A percentile compares a stretch with the other conserved stretches of the same genome.
Conservation (phyloP, 495 filamentous ascomycete genomes). For the Hyphodiscus hymeniophilus region DNA sequence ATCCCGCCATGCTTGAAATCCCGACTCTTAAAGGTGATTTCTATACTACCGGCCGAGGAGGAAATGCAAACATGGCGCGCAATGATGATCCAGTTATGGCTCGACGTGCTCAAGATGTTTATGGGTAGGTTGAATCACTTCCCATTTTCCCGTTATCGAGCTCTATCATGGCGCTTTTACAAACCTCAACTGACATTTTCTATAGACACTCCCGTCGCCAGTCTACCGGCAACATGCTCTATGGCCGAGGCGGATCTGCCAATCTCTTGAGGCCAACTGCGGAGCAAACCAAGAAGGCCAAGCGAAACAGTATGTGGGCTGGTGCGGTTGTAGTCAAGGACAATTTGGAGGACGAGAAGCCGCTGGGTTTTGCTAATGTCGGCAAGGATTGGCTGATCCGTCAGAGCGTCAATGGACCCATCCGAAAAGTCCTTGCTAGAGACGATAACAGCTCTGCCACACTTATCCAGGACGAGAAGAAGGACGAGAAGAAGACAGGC, state of each 20-base stretch:
- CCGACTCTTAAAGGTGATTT: constrained; percentile 73
- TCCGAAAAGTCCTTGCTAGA: too few species aligned
- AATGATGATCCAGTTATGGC: constrained; percentile 61
- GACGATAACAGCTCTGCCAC: not conserved
- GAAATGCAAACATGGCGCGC: constrained; percentile 63
- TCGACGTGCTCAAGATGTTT: constrained; percentile 74
- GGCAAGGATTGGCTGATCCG: constrained; percentile 38
- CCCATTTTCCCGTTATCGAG: constrained; percentile 9
- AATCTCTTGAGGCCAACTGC: constrained; percentile 39
- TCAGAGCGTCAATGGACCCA: too few species aligned
- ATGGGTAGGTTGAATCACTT: too few species aligned
- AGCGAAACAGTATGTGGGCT: constrained; percentile 27
- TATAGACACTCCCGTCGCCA: constrained; percentile 15
- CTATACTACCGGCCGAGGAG: constrained; percentile 69
- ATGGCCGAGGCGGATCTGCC: constrained; percentile 49
- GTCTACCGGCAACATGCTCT: constrained; percentile 26
- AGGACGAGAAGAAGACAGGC: not conserved
- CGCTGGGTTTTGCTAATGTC: constrained; percentile 38
- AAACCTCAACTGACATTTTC: constrained; percentile 1
- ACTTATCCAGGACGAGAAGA: not conserved
- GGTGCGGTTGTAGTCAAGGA: constrained; percentile 19
- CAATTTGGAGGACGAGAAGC: not conserved
- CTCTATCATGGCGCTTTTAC: not conserved
- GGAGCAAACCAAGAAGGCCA: constrained; percentile 29
- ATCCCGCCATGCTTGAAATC: constrained; percentile 59